These are phyloP conservation scores for Cladorrhinum sp. DNA, from an alignment of 2,329 filamentous ascomycete species.

Conservation along the genomic window DNA sequence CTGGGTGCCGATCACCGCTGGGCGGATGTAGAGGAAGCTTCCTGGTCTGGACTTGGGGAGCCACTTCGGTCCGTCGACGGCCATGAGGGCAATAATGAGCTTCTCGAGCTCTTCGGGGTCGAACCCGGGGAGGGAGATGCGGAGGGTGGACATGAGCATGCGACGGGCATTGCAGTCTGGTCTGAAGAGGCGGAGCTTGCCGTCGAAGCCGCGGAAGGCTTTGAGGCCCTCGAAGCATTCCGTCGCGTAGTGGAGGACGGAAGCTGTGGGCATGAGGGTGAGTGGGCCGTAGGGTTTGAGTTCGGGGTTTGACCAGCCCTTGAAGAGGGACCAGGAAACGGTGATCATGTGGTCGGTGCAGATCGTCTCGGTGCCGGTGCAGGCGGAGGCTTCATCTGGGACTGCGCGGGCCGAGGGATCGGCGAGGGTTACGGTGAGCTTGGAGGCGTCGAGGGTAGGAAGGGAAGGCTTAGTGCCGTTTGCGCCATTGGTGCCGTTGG, in stretches of 20 bases:
- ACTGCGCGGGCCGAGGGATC: conserved; percentile 47
- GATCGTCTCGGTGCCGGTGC: conserved; percentile 49
- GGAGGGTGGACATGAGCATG: conserved; percentile 55
- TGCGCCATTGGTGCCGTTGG: conserved; percentile 27
- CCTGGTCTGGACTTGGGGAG: conserved; percentile 67
- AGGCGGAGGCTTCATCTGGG: conserved; percentile 48
- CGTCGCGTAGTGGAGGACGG: conserved; percentile 82
- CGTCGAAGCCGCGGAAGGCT: conserved; percentile 75
- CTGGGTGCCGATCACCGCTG: conserved; percentile 81
- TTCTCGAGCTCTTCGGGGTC: conserved; percentile 68
- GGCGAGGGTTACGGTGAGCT: conserved; percentile 54
- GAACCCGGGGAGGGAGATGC: conserved; percentile 74
- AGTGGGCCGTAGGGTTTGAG: conserved; percentile 76
- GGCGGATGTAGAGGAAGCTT: conserved; percentile 78
- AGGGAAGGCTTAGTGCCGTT: conserved; percentile 31
- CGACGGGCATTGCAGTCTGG: conserved; percentile 68
- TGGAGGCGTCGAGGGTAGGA: conserved; percentile 55
- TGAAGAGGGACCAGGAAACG: conserved; percentile 59
- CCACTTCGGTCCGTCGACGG: conserved; percentile 74
- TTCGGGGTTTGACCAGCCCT: conserved; percentile 71
- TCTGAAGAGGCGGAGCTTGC: conserved; percentile 73
- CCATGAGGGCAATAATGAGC: conserved; percentile 68
- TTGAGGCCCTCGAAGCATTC: conserved; percentile 88
- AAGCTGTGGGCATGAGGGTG: conserved; percentile 75
- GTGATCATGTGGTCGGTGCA: conserved; percentile 89